A percentile compares a stretch with the other conserved stretches of the same genome.
These are phyloP conservation scores for Claviceps paspali DNA, from an alignment of 2,329 filamentous ascomycete genomes.

Conservation along the genomic window DNA sequence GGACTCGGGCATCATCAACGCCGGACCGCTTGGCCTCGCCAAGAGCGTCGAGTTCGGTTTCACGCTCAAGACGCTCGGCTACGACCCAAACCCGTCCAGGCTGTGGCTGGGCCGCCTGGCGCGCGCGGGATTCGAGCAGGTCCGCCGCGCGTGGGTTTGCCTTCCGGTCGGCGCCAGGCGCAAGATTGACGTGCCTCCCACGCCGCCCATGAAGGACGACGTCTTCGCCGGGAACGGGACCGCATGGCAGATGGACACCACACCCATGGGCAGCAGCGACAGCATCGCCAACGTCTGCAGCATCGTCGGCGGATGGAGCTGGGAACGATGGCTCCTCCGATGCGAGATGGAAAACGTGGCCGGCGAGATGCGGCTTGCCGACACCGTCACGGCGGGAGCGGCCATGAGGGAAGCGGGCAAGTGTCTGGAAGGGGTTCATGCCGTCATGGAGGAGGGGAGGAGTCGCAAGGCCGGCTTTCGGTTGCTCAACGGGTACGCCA, in stretches of 20 bases:
- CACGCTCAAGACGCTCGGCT: conserved; percentile 75
- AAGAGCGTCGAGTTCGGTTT: conserved; percentile 87
- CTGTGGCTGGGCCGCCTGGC: conserved; percentile 61
- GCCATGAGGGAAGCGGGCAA: conserved; percentile 41
- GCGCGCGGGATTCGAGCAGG: conserved; percentile 60
- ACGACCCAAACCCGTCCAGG: conserved; percentile 74
- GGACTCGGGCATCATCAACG: conserved; percentile 79
- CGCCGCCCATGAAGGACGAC: conserved; percentile 19
- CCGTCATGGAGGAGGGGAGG: conserved; percentile 49
- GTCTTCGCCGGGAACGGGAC: conserved; percentile 23
- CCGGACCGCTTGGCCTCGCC: conserved; percentile 63
- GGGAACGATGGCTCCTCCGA: conserved; percentile 92
- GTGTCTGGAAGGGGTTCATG: conserved; percentile 43
- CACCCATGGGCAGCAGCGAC: conserved; percentile 50
- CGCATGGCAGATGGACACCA: conserved; percentile 43
- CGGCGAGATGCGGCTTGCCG: conserved; percentile 44
- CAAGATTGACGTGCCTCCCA: conserved; percentile 15
- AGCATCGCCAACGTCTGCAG: conserved; percentile 63
- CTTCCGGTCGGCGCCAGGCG: conserved; percentile 57
- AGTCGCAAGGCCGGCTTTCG: conserved; percentile 43
- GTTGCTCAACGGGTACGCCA: conserved; percentile 46
- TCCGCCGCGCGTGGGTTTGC: conserved; percentile 78
- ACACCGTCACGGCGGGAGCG: conserved; percentile 34
- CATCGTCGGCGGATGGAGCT: conserved; percentile 73
- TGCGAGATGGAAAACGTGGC: conserved; percentile 67